Conservation (phyloP, 495 filamentous ascomycete species). For the Extremus antarcticus region DNA sequence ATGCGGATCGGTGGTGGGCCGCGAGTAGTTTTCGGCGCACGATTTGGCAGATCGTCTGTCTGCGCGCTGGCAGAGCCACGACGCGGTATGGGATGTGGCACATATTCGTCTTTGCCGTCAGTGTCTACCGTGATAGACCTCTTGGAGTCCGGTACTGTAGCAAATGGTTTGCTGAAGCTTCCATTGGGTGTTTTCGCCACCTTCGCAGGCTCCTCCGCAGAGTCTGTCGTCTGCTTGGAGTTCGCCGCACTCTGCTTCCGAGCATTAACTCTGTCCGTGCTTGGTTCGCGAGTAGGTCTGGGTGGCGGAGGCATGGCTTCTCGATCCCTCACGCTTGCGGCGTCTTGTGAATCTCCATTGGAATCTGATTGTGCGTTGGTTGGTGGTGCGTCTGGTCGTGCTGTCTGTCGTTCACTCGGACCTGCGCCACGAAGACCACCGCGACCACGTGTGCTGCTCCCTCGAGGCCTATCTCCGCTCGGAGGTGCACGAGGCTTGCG, state of each 20-base stretch:
- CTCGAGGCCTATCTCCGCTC: slow-evolving; percentile 6
- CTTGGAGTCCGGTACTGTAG: background rate
- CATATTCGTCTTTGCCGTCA: background rate
- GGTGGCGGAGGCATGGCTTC: slow-evolving; percentile 14
- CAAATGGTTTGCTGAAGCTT: background rate
- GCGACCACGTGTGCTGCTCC: slow-evolving; percentile 15
- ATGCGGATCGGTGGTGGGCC: background rate
- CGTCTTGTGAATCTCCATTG: background rate
- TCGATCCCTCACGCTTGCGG: slow-evolving; percentile 5
- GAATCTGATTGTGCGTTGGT: background rate
- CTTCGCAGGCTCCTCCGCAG: background rate
- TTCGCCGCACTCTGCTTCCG: background rate
- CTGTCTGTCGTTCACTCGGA: slow-evolving; percentile 15
- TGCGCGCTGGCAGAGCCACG: slow-evolving; percentile 23
- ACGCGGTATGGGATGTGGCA: slow-evolving; percentile 18
- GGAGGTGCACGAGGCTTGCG: slow-evolving; percentile 3
- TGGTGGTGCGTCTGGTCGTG: slow-evolving; percentile 4
- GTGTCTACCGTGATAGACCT: slow-evolving; percentile 3
- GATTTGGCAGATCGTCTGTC: slow-evolving; percentile 22
- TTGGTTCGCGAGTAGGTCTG: slow-evolving; percentile 7
- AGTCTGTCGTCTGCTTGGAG: background rate
- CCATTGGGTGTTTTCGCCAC: background rate
- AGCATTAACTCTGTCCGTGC: slow-evolving; percentile 1
- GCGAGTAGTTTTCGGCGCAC: slow-evolving; percentile 1
- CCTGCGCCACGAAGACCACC: slow-evolving; percentile 14